phyloP scores from a whole-genome alignment of 2,329 filamentous ascomycete species.

The Microdochium nivale region DNA sequence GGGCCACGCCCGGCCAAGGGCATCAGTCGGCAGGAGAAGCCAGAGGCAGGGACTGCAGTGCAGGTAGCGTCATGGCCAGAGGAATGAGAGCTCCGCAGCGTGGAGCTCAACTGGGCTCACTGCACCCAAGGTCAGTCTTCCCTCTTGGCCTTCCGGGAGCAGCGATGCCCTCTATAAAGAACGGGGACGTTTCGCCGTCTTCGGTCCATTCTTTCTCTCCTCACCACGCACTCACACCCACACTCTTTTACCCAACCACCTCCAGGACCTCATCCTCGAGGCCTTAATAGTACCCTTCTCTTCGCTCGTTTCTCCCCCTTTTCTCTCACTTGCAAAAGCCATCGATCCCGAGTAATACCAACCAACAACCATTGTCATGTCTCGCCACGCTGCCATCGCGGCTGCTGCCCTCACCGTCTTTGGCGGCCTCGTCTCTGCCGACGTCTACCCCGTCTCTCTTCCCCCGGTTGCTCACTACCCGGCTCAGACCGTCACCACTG shows the following conservation, averaged over 20 bases:
- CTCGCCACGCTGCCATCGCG: neutral
- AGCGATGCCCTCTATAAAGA: neutral
- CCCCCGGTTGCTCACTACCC: neutral
- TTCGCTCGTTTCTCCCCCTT: neutral
- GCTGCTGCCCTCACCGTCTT: neutral
- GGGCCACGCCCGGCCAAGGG: neutral
- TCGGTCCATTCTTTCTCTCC: neutral
- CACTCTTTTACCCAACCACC: neutral
- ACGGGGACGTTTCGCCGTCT: neutral
- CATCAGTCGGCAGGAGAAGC: neutral
- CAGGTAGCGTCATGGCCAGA: neutral
- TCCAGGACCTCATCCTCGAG: neutral
- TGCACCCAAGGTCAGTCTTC: neutral
- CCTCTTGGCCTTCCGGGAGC: neutral
- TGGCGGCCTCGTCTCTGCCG: neutral
- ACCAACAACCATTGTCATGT: neutral
- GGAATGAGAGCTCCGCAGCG: neutral
- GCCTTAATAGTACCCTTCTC: neutral
- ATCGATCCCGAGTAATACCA: neutral
- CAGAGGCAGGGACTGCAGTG: neutral
- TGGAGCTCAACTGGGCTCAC: neutral
- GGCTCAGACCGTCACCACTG: neutral
- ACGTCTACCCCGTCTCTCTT: neutral
- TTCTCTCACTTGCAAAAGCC: neutral
- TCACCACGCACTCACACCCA: neutral